Evolutionary conservation across 768 basidiomycete genomes (phyloP), one percentile per base, ranked within the genome.

Genomic region (Pholiota microspora): DNA sequence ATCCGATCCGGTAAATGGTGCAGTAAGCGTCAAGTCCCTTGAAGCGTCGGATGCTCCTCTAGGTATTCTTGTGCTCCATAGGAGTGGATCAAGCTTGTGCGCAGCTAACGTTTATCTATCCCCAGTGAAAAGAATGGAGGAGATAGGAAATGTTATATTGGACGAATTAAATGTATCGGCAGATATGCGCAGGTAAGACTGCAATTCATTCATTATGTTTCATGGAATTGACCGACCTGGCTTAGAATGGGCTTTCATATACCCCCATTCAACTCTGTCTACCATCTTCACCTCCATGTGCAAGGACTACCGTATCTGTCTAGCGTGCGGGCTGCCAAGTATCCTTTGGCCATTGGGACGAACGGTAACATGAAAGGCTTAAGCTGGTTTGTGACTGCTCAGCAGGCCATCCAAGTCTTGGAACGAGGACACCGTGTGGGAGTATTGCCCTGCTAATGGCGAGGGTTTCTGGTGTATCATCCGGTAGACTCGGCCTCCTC

Each of bases 191-290:
- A 77, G 73, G 86, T 85, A 59, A 53, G 70, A 24, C 32, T 35
- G 4, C 49, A 52, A 28, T 55, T 18, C 3, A 8, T 25, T 12
- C 25, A 23, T 23, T 9, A 25, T 27, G 50, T 24, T 34, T 42
- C 48, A 46, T 53, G 31, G 62, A 36, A 21, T 49, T 62, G 64
- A 42, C 40, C 29, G 28, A 52, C n/a, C 49, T 21, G 12, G 45
- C 51, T 31, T 53, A 90, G 90, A 57, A 74, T 91, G 72, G 89
- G 90, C 0, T 92, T 91, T 63, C 89, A 92, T 64, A 88, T 91
- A 50, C 86, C 89, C 0, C 90, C 90, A 0, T 89, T 87, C 68
- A 85, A 81, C 54, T 85, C 83, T 29, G 77, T 92, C 4, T 64
- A 82, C 31, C 89, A 92, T 64, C 73, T 92, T 13, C 90, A 92